Conservation (phyloP, 345 rosid genomes). For the Ceriops tagal region DNA sequence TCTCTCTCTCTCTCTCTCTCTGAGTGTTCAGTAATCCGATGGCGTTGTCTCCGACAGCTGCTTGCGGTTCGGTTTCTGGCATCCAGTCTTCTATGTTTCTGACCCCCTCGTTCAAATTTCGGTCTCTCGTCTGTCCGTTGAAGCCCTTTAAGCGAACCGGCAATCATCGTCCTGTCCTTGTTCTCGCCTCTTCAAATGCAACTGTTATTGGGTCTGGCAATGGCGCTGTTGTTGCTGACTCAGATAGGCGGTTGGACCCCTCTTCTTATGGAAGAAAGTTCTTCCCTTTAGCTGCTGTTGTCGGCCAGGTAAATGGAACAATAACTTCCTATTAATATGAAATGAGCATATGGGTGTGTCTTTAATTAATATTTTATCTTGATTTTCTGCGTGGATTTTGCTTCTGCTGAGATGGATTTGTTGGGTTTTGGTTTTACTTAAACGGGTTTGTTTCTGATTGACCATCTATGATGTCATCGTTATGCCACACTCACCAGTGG, state of each 20-base stretch:
- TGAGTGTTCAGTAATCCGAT: background rate
- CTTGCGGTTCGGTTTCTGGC: slow-evolving; percentile 2
- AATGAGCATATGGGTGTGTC: too few species aligned
- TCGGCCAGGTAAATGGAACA: slow-evolving; percentile 61
- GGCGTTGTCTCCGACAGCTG: slow-evolving; percentile 13
- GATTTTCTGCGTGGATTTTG: too few species aligned
- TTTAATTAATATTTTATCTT: too few species aligned
- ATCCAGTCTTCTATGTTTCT: slow-evolving; percentile 13
- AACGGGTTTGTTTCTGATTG: too few species aligned
- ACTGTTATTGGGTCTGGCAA: slow-evolving; percentile 42
- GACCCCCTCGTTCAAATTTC: slow-evolving; percentile 22
- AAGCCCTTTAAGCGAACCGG: slow-evolving; percentile 10
- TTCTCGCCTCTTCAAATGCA: slow-evolving; percentile 21
- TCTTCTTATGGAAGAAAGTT: slow-evolving; percentile 60
- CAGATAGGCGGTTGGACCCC: slow-evolving; percentile 21
- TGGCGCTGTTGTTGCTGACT: slow-evolving; percentile 37
- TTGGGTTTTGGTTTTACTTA: too few species aligned
- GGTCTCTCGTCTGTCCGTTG: slow-evolving; percentile 10
- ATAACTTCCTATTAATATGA: too few species aligned
- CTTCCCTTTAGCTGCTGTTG: slow-evolving; percentile 92
- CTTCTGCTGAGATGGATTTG: too few species aligned
- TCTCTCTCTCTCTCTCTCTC: background rate
- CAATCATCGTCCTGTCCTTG: slow-evolving; percentile 4
- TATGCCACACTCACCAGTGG: too few species aligned
- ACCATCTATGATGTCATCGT: too few species aligned